A percentile compares a stretch with the other conserved stretches of the same genome.
phyloP scores from a whole-genome alignment of 2,329 filamentous ascomycete genomes.

The Diaporthe citri region DNA sequence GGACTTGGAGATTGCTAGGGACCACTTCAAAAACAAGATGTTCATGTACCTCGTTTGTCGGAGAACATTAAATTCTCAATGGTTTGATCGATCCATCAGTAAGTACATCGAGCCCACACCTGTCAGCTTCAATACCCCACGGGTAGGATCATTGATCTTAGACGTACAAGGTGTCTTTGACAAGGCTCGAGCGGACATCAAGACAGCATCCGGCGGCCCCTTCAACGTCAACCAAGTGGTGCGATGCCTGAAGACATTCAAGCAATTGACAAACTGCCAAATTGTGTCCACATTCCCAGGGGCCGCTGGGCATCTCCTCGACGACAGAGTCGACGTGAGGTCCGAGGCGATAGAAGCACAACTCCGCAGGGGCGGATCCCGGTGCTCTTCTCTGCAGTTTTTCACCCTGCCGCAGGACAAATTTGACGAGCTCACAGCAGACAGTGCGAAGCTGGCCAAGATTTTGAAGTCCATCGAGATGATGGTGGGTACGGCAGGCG shows the following conservation, averaged over 20 bases:
- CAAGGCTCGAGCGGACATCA: slow-evolving; percentile 8
- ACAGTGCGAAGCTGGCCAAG: background rate
- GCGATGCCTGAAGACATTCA: background rate
- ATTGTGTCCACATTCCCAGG: background rate
- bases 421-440: background rate
- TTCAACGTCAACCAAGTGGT: slow-evolving; percentile 13
- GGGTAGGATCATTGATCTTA: background rate
- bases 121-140: background rate
- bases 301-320: background rate
- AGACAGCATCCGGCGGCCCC: background rate
- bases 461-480: background rate
- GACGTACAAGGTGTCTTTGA: background rate
- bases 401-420: background rate
- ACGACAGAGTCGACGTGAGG: background rate
- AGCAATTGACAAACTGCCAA: background rate
- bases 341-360: background rate
- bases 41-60: background rate
- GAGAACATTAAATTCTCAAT: background rate
- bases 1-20: background rate
- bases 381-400: background rate
- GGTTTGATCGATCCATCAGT: background rate
- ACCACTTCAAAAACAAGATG: background rate
- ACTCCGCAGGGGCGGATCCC: background rate
- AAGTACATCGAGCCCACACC: background rate
- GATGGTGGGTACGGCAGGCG: background rate